Conservation (phyloP, 768 basidiomycete species). For the Tulasnella sp. region DNA sequence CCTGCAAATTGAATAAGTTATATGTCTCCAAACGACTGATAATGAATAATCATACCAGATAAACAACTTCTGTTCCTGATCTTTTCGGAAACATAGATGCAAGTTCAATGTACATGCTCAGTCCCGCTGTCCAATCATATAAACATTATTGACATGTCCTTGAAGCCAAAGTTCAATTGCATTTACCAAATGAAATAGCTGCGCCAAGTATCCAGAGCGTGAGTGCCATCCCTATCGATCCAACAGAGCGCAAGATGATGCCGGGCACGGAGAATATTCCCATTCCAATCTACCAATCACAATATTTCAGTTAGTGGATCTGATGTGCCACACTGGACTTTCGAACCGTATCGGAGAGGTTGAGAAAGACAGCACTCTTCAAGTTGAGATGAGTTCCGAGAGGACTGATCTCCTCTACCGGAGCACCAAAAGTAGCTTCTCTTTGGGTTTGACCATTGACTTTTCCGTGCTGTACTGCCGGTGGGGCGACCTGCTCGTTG, state of each 20-base stretch:
- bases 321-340: not conserved
- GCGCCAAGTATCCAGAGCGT: not conserved
- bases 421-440: not conserved
- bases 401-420: not conserved
- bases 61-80: not conserved
- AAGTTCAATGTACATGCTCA: not conserved
- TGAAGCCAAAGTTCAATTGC: not conserved
- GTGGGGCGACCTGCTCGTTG: too few relatives aligned
- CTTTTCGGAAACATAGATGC: slow-evolving; percentile 1
- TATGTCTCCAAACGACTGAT: not conserved
- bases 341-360: not conserved
- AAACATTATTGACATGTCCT: not conserved
- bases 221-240: not conserved
- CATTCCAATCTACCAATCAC: not conserved
- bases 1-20: not conserved
- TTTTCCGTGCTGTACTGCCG: too few relatives aligned
- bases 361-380: not conserved
- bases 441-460: too few relatives aligned
- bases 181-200: not conserved
- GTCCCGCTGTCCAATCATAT: not conserved
- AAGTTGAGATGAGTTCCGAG: not conserved
- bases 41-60: not conserved
- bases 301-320: not conserved
- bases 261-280: not conserved
- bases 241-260: not conserved